Evolutionary conservation across 2,329 filamentous ascomycete species (phyloP), one percentile per base, ranked within the genome.

Genomic region (Ramularia endophylla): DNA sequence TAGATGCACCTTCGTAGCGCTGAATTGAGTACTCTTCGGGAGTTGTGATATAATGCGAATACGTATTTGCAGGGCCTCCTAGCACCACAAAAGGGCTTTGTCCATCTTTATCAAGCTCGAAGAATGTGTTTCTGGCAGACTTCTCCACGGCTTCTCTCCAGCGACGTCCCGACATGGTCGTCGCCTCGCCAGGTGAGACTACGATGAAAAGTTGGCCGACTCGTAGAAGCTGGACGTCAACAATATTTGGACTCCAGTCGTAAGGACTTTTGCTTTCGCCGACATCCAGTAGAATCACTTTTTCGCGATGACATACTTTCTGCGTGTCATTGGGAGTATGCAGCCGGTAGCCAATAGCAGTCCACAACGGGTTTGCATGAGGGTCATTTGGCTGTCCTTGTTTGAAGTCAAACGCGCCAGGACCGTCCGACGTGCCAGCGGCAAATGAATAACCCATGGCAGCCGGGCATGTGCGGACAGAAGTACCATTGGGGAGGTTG

Each of bases 1-100:
- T 97, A 5, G 85, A 90, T 0, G 87, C 90, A n/a, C 89, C 90
- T 67, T 97, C 90, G 65, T 95, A 95, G 8, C 90, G 82, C 66
- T 95, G 90, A 33, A 92, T 71, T 9, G 69, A 67, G 61, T 92
- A 94, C 63, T 94, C 85, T 61, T 94, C 85, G 19, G 80, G 75
- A 0, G 87, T 90, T 1, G 81, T 65, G 44, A 87, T 79, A 63
- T 90, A 90, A 64, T 90, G 85, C 3, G 86, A 81, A 63, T 97
- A 97, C 44, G 79, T 88, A 61, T 97, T 97, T 37, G 87, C 87
- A 0, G 90, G 89, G 0, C 86, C 88, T 18, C 89, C 87, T 1
- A 95, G 71, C 1, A 95, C 84, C 3, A 94, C 87, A n/a, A 87
- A 59, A 0, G 85, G 83, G 1, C 70, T 71, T 0, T 70, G 65